Conservation (phyloP, 768 basidiomycete species). For the Trametes cingulata region DNA sequence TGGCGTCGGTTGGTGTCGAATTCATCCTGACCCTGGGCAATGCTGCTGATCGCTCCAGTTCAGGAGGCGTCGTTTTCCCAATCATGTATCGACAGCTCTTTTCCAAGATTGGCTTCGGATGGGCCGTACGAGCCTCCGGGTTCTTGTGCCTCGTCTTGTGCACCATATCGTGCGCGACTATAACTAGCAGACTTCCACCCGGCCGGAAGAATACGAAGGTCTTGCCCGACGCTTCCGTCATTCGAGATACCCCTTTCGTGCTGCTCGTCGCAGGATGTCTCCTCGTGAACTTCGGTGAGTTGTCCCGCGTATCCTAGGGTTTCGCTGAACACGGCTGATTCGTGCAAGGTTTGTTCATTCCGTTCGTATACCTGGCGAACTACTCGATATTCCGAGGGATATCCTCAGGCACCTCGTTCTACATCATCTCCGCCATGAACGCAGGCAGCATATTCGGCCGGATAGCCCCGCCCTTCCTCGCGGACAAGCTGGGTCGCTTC, state of each 20-base stretch:
- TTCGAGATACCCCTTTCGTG: slow-evolving; percentile 52
- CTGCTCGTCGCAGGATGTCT: slow-evolving; percentile 56
- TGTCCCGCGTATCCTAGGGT: not conserved
- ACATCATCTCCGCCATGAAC: slow-evolving; percentile 34
- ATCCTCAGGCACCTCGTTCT: slow-evolving; percentile 23
- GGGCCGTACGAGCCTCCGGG: slow-evolving; percentile 60
- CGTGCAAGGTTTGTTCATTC: slow-evolving; percentile 23
- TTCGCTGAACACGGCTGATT: no score
- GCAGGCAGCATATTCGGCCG: slow-evolving; percentile 29
- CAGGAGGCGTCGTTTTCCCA: slow-evolving; percentile 69
- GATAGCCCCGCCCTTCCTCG: slow-evolving; percentile 31
- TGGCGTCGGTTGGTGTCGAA: slow-evolving; percentile 9
- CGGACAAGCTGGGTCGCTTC: slow-evolving; percentile 31
- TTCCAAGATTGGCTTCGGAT: slow-evolving; percentile 54
- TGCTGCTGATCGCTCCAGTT: slow-evolving; percentile 19
- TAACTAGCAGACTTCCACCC: slow-evolving; percentile 36
- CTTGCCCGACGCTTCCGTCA: slow-evolving; percentile 28
- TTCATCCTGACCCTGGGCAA: not conserved
- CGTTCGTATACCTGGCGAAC: slow-evolving; percentile 33
- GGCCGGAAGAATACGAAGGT: slow-evolving; percentile 22
- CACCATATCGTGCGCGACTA: slow-evolving; percentile 45
- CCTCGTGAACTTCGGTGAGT: slow-evolving; percentile 59
- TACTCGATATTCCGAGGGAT: slow-evolving; percentile 28
- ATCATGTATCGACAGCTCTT: slow-evolving; percentile 66
- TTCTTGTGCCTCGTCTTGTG: slow-evolving; percentile 52